Conservation (phyloP, 1,284 basidiomycete species). For the Sanghuangporus baumii region DNA sequence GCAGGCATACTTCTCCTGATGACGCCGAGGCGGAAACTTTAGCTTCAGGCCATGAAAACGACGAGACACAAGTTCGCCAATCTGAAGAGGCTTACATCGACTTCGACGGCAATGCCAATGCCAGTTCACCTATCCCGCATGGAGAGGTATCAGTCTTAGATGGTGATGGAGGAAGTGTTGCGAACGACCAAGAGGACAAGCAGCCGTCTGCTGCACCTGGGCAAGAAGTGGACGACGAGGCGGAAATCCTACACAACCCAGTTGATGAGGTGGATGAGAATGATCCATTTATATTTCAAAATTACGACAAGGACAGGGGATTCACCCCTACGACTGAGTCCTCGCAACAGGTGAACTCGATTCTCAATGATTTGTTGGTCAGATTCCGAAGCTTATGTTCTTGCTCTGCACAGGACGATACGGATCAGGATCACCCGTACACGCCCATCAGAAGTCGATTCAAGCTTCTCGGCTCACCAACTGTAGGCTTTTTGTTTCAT, state of each 20-base stretch:
- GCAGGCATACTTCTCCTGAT: background rate
- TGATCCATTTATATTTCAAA: conserved; percentile 8
- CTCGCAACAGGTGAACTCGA: conserved; percentile 7
- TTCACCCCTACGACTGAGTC: conserved; percentile 9
- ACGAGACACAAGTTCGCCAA: conserved; percentile 9
- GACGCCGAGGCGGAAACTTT: background rate
- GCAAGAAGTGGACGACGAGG: background rate
- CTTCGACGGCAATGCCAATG: conserved; percentile 13
- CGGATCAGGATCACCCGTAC: conserved; percentile 2
- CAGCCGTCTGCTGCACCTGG: background rate
- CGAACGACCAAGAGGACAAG: background rate
- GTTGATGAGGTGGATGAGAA: background rate
- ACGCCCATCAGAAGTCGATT: conserved; percentile 4
- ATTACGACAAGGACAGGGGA: background rate
- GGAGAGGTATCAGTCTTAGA: background rate
- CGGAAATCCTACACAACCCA: background rate
- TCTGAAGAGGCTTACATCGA: conserved; percentile 14
- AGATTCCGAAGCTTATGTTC: background rate
- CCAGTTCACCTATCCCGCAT: background rate
- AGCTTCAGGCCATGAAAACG: background rate
- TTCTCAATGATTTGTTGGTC: background rate
- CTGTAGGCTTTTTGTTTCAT: background rate
- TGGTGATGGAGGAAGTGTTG: background rate
- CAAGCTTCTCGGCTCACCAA: conserved; percentile 12
- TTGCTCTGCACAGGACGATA: conserved; percentile 1